Evolutionary conservation across 257 asterid genomes (phyloP), one percentile per base, ranked within the genome.

Genomic region (Solanum sejunctum): DNA sequence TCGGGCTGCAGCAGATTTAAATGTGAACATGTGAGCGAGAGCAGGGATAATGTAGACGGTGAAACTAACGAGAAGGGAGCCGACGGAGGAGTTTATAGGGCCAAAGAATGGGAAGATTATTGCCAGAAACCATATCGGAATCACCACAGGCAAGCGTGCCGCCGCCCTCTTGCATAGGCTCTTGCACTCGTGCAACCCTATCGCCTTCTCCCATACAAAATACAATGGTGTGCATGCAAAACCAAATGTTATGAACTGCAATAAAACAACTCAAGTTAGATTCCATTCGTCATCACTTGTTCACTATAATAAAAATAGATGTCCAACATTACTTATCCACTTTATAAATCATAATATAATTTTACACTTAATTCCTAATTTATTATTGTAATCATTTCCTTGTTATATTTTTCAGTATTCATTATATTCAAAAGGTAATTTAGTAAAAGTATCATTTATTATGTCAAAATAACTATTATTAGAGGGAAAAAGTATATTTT

Each of bases 81-180:
- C 99, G 1, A 96, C 98, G 8, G 98, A 89, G 20, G 98, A 96
- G 88, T 96, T 96, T 78, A 96, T 96, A 16, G 98, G 99, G 18
- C 99, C 99, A 86, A 96, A 96, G 88, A 96, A 96, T 0, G 99
- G 98, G 91, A 96, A 96, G 66, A 96, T 78, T 45, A 94, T 94
- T 84, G 98, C 99, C 91, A 96, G 69, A 89, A 96, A 96, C 99
- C 99, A 96, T 58, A 96, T 94, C 3, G 99, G 98, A 47, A 96
- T 86, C 86, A 96, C 98, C 77, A 96, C 98, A 0, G 98, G 98
- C 88, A 95, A 82, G 82, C 98, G 89, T 0, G 97, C 96, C 0
- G 93, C 94, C 0, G 98, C 98, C 66, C 98, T 83, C 89, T 93
- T 94, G 92, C 99, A 95, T 81, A 96, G 21, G 90, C 98, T 95